phyloP scores from a whole-genome alignment of 768 basidiomycete species.

The Tricholoma saponaceum region DNA sequence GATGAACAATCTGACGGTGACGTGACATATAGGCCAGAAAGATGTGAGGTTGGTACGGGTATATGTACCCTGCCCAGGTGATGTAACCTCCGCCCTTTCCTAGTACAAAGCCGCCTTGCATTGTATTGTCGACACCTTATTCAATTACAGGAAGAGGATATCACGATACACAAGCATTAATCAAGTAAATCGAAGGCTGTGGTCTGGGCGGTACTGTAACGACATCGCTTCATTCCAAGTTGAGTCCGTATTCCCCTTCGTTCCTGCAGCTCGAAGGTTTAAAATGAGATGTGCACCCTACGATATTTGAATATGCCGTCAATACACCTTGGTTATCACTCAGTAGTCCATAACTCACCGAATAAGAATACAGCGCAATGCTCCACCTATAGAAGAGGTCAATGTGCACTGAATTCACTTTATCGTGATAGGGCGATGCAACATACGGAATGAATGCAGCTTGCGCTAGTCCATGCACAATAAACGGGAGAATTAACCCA shows the following conservation, averaged over 20 bases:
- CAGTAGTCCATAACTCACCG: neutral
- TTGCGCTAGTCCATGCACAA: too few species aligned
- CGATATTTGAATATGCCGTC: neutral
- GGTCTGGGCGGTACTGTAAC: too few species aligned
- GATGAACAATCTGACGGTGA: neutral
- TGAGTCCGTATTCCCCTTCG: neutral
- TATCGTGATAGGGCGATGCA: too few species aligned
- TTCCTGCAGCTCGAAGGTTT: neutral
- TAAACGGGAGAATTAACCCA: too few species aligned
- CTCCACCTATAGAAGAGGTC: neutral
- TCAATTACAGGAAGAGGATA: too few species aligned
- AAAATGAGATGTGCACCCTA: neutral
- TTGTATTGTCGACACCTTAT: too few species aligned
- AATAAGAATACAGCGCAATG: neutral
- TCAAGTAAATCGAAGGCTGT: too few species aligned
- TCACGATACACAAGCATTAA: too few species aligned
- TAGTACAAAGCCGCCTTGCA: neutral
- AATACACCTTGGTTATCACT: too few species aligned
- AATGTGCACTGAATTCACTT: too few species aligned
- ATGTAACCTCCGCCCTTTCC: neutral
- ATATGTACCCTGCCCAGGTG: neutral
- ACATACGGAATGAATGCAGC: too few species aligned
- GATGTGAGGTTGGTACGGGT: neutral
- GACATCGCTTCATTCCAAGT: neutral
- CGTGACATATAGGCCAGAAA: neutral